Conservation (phyloP, 2,329 filamentous ascomycete genomes). For the Xylaria sp. region DNA sequence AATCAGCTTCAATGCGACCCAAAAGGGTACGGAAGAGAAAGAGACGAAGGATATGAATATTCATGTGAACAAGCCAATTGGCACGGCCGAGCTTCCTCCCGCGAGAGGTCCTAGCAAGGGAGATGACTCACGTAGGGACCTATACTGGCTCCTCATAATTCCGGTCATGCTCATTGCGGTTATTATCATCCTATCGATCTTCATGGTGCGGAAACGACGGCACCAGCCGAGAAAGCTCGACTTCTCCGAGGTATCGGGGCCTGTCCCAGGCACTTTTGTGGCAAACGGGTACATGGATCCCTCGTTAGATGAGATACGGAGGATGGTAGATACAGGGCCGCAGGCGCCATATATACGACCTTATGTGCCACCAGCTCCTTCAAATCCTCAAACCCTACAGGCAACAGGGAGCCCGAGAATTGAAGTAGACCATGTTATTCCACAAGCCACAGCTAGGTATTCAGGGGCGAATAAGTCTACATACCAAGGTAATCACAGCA, state of each 20-base stretch:
- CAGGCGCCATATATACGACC: conserved; percentile 14
- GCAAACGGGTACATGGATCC: conserved; percentile 38
- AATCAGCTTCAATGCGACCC: conserved; percentile 43
- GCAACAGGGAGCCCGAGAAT: conserved; percentile 32
- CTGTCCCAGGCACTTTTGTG: conserved; percentile 46
- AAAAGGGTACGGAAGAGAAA: conserved; percentile 38
- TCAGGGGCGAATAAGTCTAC: conserved; percentile 32
- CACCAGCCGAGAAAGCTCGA: conserved; percentile 36
- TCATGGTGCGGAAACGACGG: conserved; percentile 42
- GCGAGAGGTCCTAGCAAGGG: conserved; percentile 21
- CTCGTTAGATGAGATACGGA: conserved; percentile 35
- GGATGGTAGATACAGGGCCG: conserved; percentile 40
- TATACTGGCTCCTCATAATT: conserved; percentile 47
- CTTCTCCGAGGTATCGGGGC: conserved; percentile 45
- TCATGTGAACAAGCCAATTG: conserved; percentile 34
- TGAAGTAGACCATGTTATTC: conserved; percentile 25
- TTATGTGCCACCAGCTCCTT: conserved; percentile 19
- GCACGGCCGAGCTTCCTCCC: conserved; percentile 18
- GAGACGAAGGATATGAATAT: conserved; percentile 43
- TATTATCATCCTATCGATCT: conserved; percentile 39
- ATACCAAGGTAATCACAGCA: conserved; percentile 30
- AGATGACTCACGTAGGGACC: conserved; percentile 37
- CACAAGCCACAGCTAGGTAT: conserved; percentile 42
- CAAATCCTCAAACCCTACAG: conserved; percentile 34
- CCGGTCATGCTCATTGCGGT: conserved; percentile 40